Base-by-base conservation (phyloP, 2,329 filamentous ascomycete species). In the Fonsecaea monophora region DNA sequence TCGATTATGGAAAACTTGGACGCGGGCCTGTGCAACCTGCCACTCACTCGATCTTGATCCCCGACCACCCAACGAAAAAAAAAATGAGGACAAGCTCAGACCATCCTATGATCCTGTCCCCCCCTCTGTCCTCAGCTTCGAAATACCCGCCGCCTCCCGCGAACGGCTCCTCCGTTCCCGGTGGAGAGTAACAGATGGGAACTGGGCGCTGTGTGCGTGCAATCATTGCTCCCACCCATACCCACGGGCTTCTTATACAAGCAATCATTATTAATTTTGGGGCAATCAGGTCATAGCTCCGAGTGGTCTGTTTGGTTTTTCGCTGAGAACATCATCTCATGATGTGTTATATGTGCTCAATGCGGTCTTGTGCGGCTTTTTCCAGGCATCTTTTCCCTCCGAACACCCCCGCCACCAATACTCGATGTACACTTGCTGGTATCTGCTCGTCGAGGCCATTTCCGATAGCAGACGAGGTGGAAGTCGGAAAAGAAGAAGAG, bases 401-500 rank as follows among this genome's bases (percentile, higher is more conserved):
- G 59, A 42, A 38, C 30, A 35, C 37, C 38, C 66, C 62, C 62
- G 66, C 66, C 66, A 66, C 66, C 42, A 56, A 48, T 48, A 18
- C 58, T 48, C 25, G 53, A 38, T 42, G 61, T n/a, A 59, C 25
- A 38, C 25, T 48, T 45, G 56, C 48, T 60, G 54, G 58, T 45
- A 45, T 53, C 57, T 53, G 15, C 57, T 62, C 45, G 59, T n/a
- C 30, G 38, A 54, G 45, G 25, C 4, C 9, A 45, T 25, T 21
- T 53, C n/a, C 21, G 61, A 55, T 9, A 48, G 30, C 18, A 18
- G 45, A 25, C 45, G 7, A 1, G 18, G 45, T 25, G 25, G 25
- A 25, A 25, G 25, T 25, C 25, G 25, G 25, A 25, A 3, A 1
- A 12, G 13, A 4, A 32, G 37, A 40, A 4, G n/a, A 38, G 21